Evolutionary conservation across 768 basidiomycete species (phyloP).

Genomic region (Leccinellum rugosiceps): DNA sequence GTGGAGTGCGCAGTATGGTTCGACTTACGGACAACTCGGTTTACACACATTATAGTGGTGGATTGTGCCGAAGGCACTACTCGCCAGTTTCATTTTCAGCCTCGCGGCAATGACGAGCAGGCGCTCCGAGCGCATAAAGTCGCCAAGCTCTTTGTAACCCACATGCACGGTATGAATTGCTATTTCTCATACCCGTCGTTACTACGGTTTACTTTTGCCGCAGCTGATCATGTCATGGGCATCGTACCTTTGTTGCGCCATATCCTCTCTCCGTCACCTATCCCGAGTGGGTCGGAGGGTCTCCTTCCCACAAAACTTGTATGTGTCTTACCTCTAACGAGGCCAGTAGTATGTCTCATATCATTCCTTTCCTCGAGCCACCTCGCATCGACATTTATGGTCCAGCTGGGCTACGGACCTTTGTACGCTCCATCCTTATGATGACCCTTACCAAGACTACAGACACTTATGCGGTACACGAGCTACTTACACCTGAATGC

Average conservation of each 20-base stretch:
- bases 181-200: background rate
- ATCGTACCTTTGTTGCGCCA: constrained; percentile 63
- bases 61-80: constrained; percentile 83
- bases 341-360: background rate
- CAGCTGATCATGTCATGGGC: constrained; percentile 76
- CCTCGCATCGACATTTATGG: constrained; percentile 73
- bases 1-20: constrained; percentile 53
- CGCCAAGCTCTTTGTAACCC: constrained; percentile 75
- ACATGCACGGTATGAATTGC: constrained; percentile 65
- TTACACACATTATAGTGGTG: constrained; percentile 50
- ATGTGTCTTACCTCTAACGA: background rate
- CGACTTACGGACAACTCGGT: background rate
- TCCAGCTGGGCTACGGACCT: constrained; percentile 70
- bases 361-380: constrained; percentile 22
- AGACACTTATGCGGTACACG: constrained; percentile 73
- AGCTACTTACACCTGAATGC: constrained; percentile 62
- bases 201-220: constrained; percentile 1
- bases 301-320: constrained; percentile 12
- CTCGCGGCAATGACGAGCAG: constrained; percentile 29
- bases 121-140: constrained; percentile 46
- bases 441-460: constrained; percentile 62
- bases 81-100: constrained; percentile 62
- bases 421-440: constrained; percentile 67
- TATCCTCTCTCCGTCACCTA: constrained; percentile 47
- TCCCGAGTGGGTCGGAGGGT: constrained; percentile 11